These are phyloP conservation scores for Fistulifera pelliculosa DNA, from an alignment of 108 stramenopile genomes.

Conservation along the genomic window DNA sequence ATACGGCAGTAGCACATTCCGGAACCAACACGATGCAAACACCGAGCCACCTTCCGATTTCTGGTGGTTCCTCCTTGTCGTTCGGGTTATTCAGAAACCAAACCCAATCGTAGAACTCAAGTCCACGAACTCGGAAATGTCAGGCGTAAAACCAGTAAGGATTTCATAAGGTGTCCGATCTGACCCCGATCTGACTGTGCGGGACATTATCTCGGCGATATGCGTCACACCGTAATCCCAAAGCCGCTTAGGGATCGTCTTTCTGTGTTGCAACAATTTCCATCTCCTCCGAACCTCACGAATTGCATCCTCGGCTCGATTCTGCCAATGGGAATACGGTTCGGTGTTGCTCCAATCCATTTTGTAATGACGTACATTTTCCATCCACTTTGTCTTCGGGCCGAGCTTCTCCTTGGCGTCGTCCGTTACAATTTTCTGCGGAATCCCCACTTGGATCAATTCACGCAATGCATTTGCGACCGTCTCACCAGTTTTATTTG, in stretches of 20 bases:
- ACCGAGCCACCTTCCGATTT: constrained; percentile 15
- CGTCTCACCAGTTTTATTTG: not conserved
- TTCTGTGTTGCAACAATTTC: not conserved
- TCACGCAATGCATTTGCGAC: not conserved
- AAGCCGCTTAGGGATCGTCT: constrained; percentile 7
- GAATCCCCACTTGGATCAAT: not conserved
- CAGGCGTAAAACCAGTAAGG: not conserved
- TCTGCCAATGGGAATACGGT: not conserved
- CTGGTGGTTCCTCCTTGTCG: constrained; percentile 1
- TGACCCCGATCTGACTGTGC: not conserved
- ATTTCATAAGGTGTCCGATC: not conserved
- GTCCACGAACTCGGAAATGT: constrained; percentile 14
- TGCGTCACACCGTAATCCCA: constrained; percentile 19
- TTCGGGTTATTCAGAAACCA: constrained; percentile 14
- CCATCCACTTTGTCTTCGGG: not conserved
- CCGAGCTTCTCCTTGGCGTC: not conserved
- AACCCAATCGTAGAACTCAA: constrained; percentile 28
- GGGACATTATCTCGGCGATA: constrained; percentile 3
- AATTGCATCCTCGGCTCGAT: not conserved
- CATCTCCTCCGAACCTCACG: not conserved
- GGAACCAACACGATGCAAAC: constrained; percentile 11
- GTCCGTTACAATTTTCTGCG: not conserved
- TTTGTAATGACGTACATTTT: not conserved
- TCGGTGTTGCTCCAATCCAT: not conserved
- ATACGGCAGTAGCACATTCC: constrained; percentile 23